Evolutionary conservation across 2,329 filamentous ascomycete species (phyloP).

Genomic region (Fusarium metavorans): DNA sequence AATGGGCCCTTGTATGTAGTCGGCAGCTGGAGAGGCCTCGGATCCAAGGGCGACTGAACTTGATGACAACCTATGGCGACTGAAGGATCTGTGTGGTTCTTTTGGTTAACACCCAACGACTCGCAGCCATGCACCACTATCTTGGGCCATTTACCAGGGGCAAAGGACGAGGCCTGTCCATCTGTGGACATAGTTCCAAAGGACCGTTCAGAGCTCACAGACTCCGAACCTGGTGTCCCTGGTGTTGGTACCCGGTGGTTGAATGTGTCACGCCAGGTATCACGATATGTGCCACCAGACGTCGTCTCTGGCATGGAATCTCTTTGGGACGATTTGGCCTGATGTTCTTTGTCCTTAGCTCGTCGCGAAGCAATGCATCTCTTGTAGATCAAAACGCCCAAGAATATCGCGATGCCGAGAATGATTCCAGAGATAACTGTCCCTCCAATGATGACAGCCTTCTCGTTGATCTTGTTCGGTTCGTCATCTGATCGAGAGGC

Average conservation of each 20-base stretch:
- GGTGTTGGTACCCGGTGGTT: conserved; percentile 21
- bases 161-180: background rate
- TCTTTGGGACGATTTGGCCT: background rate
- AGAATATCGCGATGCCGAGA: conserved; percentile 29
- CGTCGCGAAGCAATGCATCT: conserved; percentile 8
- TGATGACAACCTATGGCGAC: background rate
- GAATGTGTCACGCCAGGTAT: conserved; percentile 27
- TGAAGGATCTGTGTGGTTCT: background rate
- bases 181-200: conserved; percentile 23
- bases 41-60: background rate
- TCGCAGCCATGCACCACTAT: conserved; percentile 30
- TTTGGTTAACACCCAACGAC: conserved; percentile 25
- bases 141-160: conserved; percentile 1
- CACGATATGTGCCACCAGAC: background rate
- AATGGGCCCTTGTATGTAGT: background rate
- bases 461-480: conserved; percentile 1
- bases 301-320: background rate
- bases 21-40: background rate
- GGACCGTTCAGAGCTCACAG: conserved; percentile 28
- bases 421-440: conserved; percentile 32
- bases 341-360: background rate
- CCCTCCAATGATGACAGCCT: conserved; percentile 35
- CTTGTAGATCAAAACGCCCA: conserved; percentile 32
- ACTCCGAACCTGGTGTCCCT: conserved; percentile 18
- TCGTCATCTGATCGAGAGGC: background rate